These are phyloP conservation scores for Epithele typhae DNA, from an alignment of 768 basidiomycete species.

Conservation along the genomic window DNA sequence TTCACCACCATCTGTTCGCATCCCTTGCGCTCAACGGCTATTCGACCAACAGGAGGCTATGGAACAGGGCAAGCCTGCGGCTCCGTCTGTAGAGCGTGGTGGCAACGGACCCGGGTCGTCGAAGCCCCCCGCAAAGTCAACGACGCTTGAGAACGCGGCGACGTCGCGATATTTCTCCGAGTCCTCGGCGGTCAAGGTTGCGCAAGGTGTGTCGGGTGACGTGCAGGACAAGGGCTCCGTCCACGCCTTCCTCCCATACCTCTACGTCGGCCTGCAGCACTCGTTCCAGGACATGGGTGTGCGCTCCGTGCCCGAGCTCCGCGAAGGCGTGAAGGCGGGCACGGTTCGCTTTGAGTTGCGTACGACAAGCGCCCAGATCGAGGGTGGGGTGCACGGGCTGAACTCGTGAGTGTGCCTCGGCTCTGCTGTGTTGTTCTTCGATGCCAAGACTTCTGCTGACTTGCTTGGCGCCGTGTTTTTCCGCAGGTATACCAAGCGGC, in stretches of 20 bases:
- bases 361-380: conserved; percentile 92
- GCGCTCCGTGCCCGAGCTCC: conserved; percentile 59
- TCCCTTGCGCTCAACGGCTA: background rate
- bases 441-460: conserved; percentile 4
- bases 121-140: conserved; percentile 30
- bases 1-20: background rate
- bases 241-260: conserved; percentile 86
- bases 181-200: conserved; percentile 89
- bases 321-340: conserved; percentile 59
- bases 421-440: background rate
- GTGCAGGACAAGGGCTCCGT: conserved; percentile 97
- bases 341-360: conserved; percentile 85
- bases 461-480: conserved; percentile 1
- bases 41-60: conserved; percentile 64
- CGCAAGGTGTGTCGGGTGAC: conserved; percentile 93
- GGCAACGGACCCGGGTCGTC: conserved; percentile 15
- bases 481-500: conserved; percentile 52
- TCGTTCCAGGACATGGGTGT: conserved; percentile 93
- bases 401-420: conserved; percentile 69
- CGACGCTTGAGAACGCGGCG: conserved; percentile 82
- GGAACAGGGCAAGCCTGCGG: conserved; percentile 63
- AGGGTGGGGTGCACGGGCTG: conserved; percentile 93
- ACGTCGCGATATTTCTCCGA: conserved; percentile 96
- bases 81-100: conserved; percentile 25
- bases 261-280: conserved; percentile 82